Base-by-base conservation (phyloP, 129 eudicot genomes). In the Arctium lappa region DNA sequence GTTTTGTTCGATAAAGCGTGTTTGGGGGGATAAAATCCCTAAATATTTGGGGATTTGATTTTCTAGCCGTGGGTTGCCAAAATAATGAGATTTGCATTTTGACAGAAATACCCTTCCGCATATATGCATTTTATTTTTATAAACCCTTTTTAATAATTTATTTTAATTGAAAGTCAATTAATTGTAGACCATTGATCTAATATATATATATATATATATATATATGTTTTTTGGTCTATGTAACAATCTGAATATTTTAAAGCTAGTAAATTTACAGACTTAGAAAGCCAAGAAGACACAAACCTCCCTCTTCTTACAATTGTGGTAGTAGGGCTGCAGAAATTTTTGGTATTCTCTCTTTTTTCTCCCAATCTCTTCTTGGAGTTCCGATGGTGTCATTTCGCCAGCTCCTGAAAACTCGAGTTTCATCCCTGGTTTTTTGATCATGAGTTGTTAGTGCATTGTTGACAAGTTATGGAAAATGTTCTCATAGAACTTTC, bases 231-330 rank as follows among this genome's bases (percentile, higher is more conserved):
- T 2, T 44, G 53, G 53, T 44, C 56, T 15, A 4, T 46, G 3
- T 10, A 46, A 60, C 68, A 60, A 60, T 1, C 5, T 60, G 27
- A 60, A 60, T n/a, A 60, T n/a, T 8, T 66, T 0, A 8, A 66
- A 79, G 18, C 16, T 5, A 62, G 72, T n/a, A 30, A 44, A 30
- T 69, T 30, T 69, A 16, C 2, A 12, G 1, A 65, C 30, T 66
- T 29, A 13, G 32, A 77, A 70, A 60, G n/a, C 66, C 48, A 40
- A 50, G 38, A 16, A 76, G 29, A 42, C 29, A 77, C 79, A 36
- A 29, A 86, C 88, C 82, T 86, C 75, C 18, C 83, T 86, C 66
- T 77, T 72, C 73, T 76, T 81, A 78, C 85, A 86, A 34, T 86
- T 85, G 78, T 78, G 76, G 76, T 77, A 86, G 72, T 70, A 81